These are phyloP conservation scores for Candida buenavistaensis DNA, from an alignment of 1,139 yeast genomes.

Conservation along the genomic window DNA sequence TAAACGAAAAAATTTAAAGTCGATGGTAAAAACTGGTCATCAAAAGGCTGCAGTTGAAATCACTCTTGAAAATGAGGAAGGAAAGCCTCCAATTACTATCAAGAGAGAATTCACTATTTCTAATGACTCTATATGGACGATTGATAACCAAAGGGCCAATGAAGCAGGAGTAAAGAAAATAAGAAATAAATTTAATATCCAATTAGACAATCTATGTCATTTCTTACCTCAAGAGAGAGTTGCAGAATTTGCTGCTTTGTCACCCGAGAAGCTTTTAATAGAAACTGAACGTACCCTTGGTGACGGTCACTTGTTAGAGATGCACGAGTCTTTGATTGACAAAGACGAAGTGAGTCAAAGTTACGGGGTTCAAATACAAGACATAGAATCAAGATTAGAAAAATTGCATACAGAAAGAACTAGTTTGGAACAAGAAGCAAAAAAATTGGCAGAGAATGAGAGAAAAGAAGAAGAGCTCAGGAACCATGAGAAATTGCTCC, in stretches of 20 bases:
- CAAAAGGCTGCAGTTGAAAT: constrained; percentile 59
- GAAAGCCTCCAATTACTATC: constrained; percentile 33
- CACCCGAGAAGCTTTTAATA: constrained; percentile 69
- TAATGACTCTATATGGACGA: constrained; percentile 58
- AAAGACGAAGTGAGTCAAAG: constrained; percentile 45
- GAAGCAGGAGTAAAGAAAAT: constrained; percentile 48
- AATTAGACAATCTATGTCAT: constrained; percentile 88
- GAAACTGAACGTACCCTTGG: constrained; percentile 87
- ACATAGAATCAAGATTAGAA: constrained; percentile 29
- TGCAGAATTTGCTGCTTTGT: constrained; percentile 83
- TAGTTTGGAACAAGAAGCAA: constrained; percentile 38
- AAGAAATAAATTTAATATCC: constrained; percentile 63
- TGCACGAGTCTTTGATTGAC: constrained; percentile 58
- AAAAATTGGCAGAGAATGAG: constrained; percentile 39
- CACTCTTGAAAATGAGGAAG: constrained; percentile 51
- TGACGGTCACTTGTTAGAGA: constrained; percentile 52
- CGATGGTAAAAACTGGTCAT: constrained; percentile 78
- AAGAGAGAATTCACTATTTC: constrained; percentile 36
- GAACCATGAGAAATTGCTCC: constrained; percentile 52
- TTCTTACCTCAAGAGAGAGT: constrained; percentile 95
- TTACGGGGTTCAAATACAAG: constrained; percentile 25
- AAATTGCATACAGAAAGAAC: constrained; percentile 32
- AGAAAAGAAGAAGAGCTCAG: constrained; percentile 44
- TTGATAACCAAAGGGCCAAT: constrained; percentile 47
- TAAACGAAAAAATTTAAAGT: constrained; percentile 73